Conservation (phyloP, 108 stramenopile species). For the Seminavis robusta region DNA sequence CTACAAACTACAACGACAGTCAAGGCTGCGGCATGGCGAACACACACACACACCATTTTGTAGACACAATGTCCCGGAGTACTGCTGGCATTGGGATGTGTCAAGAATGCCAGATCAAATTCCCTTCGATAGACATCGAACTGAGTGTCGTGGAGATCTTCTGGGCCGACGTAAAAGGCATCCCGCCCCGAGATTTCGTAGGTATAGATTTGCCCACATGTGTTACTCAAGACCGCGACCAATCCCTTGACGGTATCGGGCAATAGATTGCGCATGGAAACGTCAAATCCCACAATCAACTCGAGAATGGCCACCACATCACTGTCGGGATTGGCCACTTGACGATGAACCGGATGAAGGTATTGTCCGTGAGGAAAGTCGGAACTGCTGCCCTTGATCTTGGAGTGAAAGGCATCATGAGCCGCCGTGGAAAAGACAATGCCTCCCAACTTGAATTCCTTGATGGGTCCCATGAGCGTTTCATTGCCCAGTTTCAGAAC, state of each 20-base stretch:
- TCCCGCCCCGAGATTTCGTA: constrained; percentile 28
- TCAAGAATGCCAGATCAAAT: too few relatives aligned
- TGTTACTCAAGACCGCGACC: constrained; percentile 33
- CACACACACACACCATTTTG: too few relatives aligned
- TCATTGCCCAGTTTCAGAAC: neutral
- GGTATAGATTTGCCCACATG: constrained; percentile 25
- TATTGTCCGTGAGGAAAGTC: neutral
- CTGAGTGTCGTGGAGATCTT: constrained; percentile 39
- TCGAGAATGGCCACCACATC: constrained; percentile 1
- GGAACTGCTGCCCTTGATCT: neutral
- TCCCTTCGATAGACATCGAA: too few relatives aligned
- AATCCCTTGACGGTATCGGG: constrained; percentile 44
- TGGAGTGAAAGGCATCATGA: constrained; percentile 1
- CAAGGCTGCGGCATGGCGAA: too few relatives aligned
- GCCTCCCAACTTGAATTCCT: neutral
- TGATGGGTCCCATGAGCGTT: neutral
- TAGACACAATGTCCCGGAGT: too few relatives aligned
- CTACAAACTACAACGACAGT: too few relatives aligned
- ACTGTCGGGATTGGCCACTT: neutral
- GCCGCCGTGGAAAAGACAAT: constrained; percentile 1
- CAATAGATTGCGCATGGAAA: too few relatives aligned
- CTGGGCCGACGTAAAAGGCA: constrained; percentile 33
- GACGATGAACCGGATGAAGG: neutral
- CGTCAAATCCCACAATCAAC: too few relatives aligned
- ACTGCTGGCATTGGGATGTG: too few relatives aligned